A percentile compares a stretch with the other conserved stretches of the same genome.
Conservation (phyloP, 1,284 basidiomycete species). For the Agaricales sp. region DNA sequence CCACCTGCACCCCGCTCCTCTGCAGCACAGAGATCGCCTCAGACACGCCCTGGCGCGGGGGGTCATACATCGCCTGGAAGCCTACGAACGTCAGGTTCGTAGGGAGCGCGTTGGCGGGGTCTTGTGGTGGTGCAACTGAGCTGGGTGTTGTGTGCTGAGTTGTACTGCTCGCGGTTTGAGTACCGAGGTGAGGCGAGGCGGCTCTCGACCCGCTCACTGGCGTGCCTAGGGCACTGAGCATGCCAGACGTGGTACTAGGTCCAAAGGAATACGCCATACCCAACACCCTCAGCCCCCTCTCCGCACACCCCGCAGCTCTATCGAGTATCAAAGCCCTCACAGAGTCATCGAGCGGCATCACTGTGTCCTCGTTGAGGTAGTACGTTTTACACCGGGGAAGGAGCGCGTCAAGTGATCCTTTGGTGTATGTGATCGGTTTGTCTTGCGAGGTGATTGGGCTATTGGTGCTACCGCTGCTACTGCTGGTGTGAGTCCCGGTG, state of each 20-base stretch:
- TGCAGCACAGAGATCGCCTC: slow-evolving; percentile 79
- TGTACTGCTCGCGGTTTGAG: slow-evolving; percentile 6
- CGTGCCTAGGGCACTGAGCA: slow-evolving; percentile 6
- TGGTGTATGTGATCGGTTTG: slow-evolving; percentile 88
- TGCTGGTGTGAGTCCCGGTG: slow-evolving; percentile 46
- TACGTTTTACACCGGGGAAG: slow-evolving; percentile 82
- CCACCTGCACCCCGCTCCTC: slow-evolving; percentile 82
- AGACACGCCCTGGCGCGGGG: slow-evolving; percentile 87
- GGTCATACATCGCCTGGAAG: slow-evolving; percentile 93
- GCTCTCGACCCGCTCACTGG: slow-evolving; percentile 6
- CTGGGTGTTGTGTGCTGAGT: slow-evolving; percentile 15
- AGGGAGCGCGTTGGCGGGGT: slow-evolving; percentile 28
- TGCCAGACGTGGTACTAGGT: slow-evolving; percentile 12
- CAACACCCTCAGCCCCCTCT: slow-evolving; percentile 77
- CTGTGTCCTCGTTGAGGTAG: slow-evolving; percentile 78
- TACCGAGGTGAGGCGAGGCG: neutral
- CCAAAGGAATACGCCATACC: slow-evolving; percentile 85
- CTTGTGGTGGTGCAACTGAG: slow-evolving; percentile 13
- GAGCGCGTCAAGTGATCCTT: slow-evolving; percentile 87
- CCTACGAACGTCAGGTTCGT: slow-evolving; percentile 79
- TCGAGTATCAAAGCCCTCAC: slow-evolving; percentile 57
- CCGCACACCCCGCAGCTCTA: slow-evolving; percentile 64
- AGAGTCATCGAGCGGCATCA: slow-evolving; percentile 62
- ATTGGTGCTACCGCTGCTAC: slow-evolving; percentile 19
- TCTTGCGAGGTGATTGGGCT: slow-evolving; percentile 45